phyloP scores from a whole-genome alignment of 1,139 yeast genomes.

The Wickerhamiella pararugosa region DNA sequence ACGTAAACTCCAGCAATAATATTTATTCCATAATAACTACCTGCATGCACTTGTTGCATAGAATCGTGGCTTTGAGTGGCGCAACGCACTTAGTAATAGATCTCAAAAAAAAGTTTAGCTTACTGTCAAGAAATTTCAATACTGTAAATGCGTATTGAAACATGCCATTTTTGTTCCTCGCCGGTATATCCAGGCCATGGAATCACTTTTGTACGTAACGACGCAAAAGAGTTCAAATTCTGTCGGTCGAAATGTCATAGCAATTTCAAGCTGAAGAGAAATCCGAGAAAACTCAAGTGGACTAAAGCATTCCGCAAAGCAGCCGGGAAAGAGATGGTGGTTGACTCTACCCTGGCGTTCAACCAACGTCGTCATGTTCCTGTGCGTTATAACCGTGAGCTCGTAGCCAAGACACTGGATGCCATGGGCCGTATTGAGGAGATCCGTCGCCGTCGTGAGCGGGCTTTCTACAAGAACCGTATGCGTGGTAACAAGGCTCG shows the following conservation, averaged over 20 bases:
- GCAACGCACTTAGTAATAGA: too few relatives aligned
- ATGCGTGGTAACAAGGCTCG: slow-evolving; percentile 94
- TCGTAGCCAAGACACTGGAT: slow-evolving; percentile 82
- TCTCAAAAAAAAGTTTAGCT: too few relatives aligned
- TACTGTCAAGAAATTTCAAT: too few relatives aligned
- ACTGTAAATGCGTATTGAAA: slow-evolving; percentile 65
- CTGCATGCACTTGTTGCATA: too few relatives aligned
- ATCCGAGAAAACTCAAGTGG: slow-evolving; percentile 97
- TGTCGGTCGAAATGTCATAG: slow-evolving; percentile 98
- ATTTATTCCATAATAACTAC: too few relatives aligned
- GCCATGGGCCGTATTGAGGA: slow-evolving; percentile 96
- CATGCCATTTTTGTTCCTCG: slow-evolving; percentile 94
- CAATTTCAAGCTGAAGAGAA: slow-evolving; percentile 94
- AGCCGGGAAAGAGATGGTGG: slow-evolving; percentile 97
- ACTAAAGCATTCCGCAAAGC: slow-evolving; percentile 98
- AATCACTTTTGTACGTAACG: slow-evolving; percentile 94
- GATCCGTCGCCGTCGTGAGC: slow-evolving; percentile 89
- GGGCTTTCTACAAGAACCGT: slow-evolving; percentile 98
- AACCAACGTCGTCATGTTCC: slow-evolving; percentile 97
- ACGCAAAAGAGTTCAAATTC: slow-evolving; percentile 91
- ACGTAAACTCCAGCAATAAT: slow-evolving; percentile 11
- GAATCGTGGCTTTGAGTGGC: too few relatives aligned
- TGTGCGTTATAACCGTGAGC: slow-evolving; percentile 91
- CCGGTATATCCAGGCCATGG: slow-evolving; percentile 98
- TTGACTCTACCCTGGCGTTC: slow-evolving; percentile 89